Percentiles rank a stretch among this genome's conserved stretches.
Evolutionary conservation across 2,329 filamentous ascomycete species (phyloP).

Genomic region (Fusarium piperis): DNA sequence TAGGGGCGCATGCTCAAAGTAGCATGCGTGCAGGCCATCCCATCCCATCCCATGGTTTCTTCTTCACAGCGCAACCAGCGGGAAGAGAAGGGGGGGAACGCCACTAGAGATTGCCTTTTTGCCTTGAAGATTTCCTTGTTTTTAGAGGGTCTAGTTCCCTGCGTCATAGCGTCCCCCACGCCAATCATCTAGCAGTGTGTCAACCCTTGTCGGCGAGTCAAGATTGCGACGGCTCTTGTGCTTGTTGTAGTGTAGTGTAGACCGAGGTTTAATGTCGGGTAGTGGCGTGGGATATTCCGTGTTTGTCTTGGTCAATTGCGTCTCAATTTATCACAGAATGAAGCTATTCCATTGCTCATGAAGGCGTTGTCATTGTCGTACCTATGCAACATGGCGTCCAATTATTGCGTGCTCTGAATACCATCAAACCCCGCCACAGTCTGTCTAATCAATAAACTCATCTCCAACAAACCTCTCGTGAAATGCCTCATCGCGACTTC

Average conservation of each 20-base stretch:
- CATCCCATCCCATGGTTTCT: background rate
- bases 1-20: background rate
- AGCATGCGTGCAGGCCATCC: background rate
- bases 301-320: background rate
- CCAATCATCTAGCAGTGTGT: background rate
- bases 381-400: background rate
- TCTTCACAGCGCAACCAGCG: background rate
- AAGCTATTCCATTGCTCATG: background rate
- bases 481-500: slow-evolving; percentile 39
- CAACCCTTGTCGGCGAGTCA: background rate
- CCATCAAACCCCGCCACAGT: background rate
- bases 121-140: background rate
- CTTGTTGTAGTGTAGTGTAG: background rate
- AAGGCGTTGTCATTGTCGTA: background rate
- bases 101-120: background rate
- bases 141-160: background rate
- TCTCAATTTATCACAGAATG: background rate
- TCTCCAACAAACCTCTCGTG: background rate
- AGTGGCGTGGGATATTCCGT: background rate
- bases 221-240: background rate
- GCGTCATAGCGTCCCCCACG: background rate
- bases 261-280: background rate
- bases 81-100: background rate
- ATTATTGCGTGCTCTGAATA: background rate
- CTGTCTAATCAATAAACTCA: background rate